Base-by-base conservation (phyloP, 495 filamentous ascomycete species). In the Ascodesmis nigricans region DNA sequence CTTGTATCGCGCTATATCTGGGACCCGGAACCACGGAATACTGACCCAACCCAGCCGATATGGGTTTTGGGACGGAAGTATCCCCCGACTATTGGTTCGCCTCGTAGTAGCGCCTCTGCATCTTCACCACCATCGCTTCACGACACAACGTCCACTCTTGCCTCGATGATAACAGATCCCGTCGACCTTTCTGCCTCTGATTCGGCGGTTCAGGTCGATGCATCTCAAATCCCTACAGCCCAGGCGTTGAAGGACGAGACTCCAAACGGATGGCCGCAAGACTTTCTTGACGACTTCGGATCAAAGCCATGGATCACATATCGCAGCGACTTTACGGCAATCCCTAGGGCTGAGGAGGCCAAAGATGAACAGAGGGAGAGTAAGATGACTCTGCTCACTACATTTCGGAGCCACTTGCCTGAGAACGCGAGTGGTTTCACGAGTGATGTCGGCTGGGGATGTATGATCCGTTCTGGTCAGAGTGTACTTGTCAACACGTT, bases 401-500 rank as follows among this genome's bases (percentile, higher is more conserved):
- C 79, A 22, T 55, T 95, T 38, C 69, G 79, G 45, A 84, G 63
- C 28, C 78, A 83, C 46, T 61, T 93, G 19, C 66, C 69, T 18
- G 79, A 87, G 35, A 64, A 78, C 18, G 36, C 48, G 34, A 62
- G 62, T 16, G 83, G 81, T 13, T 99, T 99, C 58, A 73, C 79
- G 14, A 84, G 78, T 1, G 90, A 99, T 55, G 79, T 78, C 0
- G 87, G 87, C 21, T 99, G 90, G 82, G 90, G 90, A 0, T 99
- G 90, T 49, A 99, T 99, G 90, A 95, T 99, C 43, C 64, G 90
- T 45, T 91, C 84, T 0, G 90, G 87, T 7, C 90, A 99, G 57
- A 78, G 79, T 45, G 60, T 99, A 10, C 59, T 99, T 21, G 87
- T 83, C 22, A 95, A 95, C 52, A 64, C 84, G 3, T 57, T 95